A percentile compares a stretch with the other conserved stretches of the same genome.
These are phyloP conservation scores for Serendipita vermifera DNA, from an alignment of 768 basidiomycete genomes.

Conservation along the genomic window DNA sequence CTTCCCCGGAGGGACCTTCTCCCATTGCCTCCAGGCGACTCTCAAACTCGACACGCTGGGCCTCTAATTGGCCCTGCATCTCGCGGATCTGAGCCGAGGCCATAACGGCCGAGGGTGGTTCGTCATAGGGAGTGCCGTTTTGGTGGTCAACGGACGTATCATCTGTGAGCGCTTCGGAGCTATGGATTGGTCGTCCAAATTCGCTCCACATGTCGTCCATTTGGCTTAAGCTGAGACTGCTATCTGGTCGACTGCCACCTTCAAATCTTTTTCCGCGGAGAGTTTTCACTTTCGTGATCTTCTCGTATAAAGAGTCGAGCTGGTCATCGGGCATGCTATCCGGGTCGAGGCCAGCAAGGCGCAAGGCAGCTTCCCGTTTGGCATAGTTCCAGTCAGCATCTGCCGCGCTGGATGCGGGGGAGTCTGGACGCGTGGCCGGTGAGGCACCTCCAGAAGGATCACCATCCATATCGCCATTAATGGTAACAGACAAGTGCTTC, in stretches of 20 bases:
- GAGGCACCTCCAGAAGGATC: constrained; percentile 38
- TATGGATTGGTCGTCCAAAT: constrained; percentile 59
- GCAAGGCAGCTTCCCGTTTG: constrained; percentile 81
- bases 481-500: constrained; percentile 55
- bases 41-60: constrained; percentile 37
- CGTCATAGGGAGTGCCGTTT: constrained; percentile 49
- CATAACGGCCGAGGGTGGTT: constrained; percentile 44
- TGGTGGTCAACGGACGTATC: constrained; percentile 65
- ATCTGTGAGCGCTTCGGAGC: constrained; percentile 61
- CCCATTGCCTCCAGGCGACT: constrained; percentile 44
- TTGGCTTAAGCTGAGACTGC: constrained; percentile 58
- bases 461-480: constrained; percentile 36
- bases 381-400: constrained; percentile 98
- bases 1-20: constrained; percentile 44
- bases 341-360: constrained; percentile 69
- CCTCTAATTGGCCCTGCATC: constrained; percentile 56
- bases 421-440: constrained; percentile 44
- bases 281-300: constrained; percentile 84
- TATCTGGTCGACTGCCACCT: constrained; percentile 73
- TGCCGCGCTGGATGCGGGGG: constrained; percentile 54
- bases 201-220: constrained; percentile 86
- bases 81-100: constrained; percentile 24
- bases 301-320: constrained; percentile 84
- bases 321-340: constrained; percentile 93
- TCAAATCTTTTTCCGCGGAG: constrained; percentile 42